Conservation (phyloP, 1,284 basidiomycete genomes). For the Ustilago shanxiensis region DNA sequence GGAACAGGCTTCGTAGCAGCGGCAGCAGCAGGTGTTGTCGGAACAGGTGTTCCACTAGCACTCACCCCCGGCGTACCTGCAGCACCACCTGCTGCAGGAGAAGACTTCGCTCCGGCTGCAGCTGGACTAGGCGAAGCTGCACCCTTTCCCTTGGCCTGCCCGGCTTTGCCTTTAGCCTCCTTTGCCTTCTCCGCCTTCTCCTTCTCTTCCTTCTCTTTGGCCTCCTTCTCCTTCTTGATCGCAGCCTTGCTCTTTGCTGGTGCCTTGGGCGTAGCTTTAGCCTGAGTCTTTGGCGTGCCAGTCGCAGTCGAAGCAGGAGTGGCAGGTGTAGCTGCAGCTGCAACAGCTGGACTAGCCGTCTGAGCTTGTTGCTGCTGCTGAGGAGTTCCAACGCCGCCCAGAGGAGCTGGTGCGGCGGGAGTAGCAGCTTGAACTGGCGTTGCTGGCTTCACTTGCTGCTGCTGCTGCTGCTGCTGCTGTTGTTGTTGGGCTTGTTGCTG, state of each 20-base stretch:
- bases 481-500: conserved; percentile 21
- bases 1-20: background rate
- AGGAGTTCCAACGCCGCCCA: conserved; percentile 8
- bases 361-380: conserved; percentile 17
- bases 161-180: conserved; percentile 22
- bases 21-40: conserved; percentile 1
- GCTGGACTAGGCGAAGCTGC: conserved; percentile 13
- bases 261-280: conserved; percentile 36
- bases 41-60: conserved; percentile 6
- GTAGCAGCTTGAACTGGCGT: conserved; percentile 15
- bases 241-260: conserved; percentile 44
- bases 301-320: conserved; percentile 13
- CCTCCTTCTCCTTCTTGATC: conserved; percentile 40
- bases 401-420: conserved; percentile 8
- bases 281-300: conserved; percentile 19
- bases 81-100: conserved; percentile 18
- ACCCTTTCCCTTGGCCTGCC: conserved; percentile 18
- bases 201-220: conserved; percentile 41
- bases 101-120: conserved; percentile 16
- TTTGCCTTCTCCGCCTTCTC: conserved; percentile 41
- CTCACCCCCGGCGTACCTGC: conserved; percentile 12
- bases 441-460: conserved; percentile 18
- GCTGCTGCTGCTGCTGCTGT: conserved; percentile 25
- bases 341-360: conserved; percentile 26
- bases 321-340: conserved; percentile 18